Percentiles rank a stretch among this genome's conserved stretches.
Evolutionary conservation across 139 green algal genomes (phyloP).

Genomic region (Chlorella sp.): DNA sequence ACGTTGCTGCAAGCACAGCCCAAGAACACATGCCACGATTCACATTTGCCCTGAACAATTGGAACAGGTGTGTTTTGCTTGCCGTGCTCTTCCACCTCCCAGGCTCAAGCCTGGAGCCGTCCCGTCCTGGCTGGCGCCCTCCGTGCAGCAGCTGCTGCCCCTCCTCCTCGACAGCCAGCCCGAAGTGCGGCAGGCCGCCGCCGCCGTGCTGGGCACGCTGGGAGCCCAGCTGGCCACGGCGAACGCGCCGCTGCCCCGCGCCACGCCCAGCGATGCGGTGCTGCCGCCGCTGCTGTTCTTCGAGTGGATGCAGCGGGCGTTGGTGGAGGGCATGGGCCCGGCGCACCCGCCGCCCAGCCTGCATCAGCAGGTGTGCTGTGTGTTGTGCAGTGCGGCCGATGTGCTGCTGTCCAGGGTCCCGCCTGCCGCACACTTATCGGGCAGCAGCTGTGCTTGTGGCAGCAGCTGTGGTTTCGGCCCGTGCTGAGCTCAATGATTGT

Average conservation of each 20-base stretch:
- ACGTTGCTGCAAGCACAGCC: neutral
- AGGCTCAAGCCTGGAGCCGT: neutral
- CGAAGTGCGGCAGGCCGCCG: neutral
- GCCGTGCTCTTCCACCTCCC: neutral
- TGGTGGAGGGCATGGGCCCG: neutral
- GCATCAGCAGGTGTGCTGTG: neutral
- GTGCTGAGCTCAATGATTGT: neutral
- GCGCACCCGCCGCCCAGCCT: neutral
- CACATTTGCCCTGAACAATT: too few species aligned
- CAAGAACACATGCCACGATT: too few species aligned
- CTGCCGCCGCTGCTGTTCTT: neutral
- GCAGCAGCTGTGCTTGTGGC: neutral
- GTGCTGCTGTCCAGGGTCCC: too few species aligned
- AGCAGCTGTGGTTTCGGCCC: neutral
- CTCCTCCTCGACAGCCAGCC: neutral
- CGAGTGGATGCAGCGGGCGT: neutral
- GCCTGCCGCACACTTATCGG: neutral
- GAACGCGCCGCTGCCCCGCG: neutral
- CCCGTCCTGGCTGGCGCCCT: neutral
- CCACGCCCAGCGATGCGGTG: neutral
- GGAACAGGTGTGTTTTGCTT: neutral
- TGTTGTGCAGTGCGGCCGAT: too few species aligned
- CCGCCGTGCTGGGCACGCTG: neutral
- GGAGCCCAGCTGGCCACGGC: neutral
- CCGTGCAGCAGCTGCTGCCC: neutral